These are phyloP conservation scores for Leccinum aurantiacum DNA, from an alignment of 768 basidiomycete species.

Conservation along the genomic window DNA sequence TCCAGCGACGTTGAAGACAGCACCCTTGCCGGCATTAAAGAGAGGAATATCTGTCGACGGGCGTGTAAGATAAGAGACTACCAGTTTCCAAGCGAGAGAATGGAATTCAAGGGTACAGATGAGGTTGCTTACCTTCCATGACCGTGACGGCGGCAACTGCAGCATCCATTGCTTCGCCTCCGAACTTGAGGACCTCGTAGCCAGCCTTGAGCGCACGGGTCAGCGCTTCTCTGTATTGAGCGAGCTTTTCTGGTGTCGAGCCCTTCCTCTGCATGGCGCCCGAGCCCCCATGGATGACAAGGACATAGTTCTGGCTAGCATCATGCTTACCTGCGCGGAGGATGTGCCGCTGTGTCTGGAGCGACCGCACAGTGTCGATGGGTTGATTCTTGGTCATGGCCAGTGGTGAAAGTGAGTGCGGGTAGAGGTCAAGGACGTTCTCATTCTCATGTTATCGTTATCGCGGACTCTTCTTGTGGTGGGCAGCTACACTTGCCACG, in stretches of 20 bases:
- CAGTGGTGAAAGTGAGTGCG: neutral
- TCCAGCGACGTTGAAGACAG: slow-evolving; percentile 79
- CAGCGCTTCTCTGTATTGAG: slow-evolving; percentile 57
- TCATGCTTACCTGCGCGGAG: slow-evolving; percentile 10
- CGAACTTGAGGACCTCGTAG: slow-evolving; percentile 56
- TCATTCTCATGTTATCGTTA: neutral
- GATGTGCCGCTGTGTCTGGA: neutral
- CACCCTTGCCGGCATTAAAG: slow-evolving; percentile 79
- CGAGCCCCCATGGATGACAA: slow-evolving; percentile 82
- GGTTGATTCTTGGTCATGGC: slow-evolving; percentile 12
- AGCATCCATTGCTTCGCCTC: slow-evolving; percentile 84
- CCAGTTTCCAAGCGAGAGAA: neutral
- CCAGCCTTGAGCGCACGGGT: slow-evolving; percentile 58
- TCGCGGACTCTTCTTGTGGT: too few species aligned
- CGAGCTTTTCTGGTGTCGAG: slow-evolving; percentile 61
- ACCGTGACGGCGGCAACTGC: slow-evolving; percentile 68
- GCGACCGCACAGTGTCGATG: neutral
- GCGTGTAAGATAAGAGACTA: neutral
- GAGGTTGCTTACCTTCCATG: slow-evolving; percentile 59
- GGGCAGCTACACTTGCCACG: too few species aligned
- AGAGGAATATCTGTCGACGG: slow-evolving; percentile 59
- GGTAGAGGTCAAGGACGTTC: neutral
- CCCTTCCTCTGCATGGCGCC: slow-evolving; percentile 60
- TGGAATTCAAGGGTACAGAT: neutral
- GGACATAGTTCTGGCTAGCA: slow-evolving; percentile 32